Percentiles rank a stretch among this genome's conserved stretches.
phyloP scores from a whole-genome alignment of 306 rosid species.

The Cucurbita moschata region DNA sequence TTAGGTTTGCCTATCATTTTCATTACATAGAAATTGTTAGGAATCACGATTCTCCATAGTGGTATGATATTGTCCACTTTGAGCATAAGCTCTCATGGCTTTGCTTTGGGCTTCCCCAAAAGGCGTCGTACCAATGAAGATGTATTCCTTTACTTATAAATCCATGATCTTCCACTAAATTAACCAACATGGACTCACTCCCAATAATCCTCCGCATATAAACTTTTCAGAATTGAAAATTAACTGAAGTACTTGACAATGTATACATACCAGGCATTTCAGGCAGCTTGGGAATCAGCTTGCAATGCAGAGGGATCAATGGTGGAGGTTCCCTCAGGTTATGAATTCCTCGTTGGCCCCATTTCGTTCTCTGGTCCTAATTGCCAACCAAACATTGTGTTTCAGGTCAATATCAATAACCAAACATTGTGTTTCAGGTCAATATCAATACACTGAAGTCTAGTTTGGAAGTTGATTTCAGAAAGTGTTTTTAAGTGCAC shows the following conservation, averaged over 20 bases:
- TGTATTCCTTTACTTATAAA: no score
- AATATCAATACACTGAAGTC: background rate
- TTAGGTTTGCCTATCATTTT: background rate
- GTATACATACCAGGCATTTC: constrained; percentile 53
- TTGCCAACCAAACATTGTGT: constrained; percentile 62
- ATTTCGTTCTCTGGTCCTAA: constrained; percentile 78
- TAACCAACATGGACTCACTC: no score
- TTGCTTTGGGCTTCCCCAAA: no score
- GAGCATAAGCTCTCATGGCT: no score
- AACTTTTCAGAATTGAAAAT: background rate
- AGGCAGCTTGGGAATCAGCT: constrained; percentile 76
- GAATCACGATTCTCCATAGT: no score
- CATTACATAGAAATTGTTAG: background rate
- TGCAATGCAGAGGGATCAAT: constrained; percentile 70
- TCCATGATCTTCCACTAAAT: no score
- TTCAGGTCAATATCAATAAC: constrained; percentile 49
- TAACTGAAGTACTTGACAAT: background rate
- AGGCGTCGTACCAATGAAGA: no score
- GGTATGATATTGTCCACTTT: no score
- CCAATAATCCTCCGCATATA: no score
- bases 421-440: constrained; percentile 82
- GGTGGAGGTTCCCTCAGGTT: constrained; percentile 44
- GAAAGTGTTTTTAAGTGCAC: background rate
- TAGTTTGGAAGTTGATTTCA: background rate
- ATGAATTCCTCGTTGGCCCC: constrained; percentile 57